Percentiles rank a stretch among this genome's conserved stretches.
Conservation (phyloP, 768 basidiomycete genomes). For the Pholiota microspora region DNA sequence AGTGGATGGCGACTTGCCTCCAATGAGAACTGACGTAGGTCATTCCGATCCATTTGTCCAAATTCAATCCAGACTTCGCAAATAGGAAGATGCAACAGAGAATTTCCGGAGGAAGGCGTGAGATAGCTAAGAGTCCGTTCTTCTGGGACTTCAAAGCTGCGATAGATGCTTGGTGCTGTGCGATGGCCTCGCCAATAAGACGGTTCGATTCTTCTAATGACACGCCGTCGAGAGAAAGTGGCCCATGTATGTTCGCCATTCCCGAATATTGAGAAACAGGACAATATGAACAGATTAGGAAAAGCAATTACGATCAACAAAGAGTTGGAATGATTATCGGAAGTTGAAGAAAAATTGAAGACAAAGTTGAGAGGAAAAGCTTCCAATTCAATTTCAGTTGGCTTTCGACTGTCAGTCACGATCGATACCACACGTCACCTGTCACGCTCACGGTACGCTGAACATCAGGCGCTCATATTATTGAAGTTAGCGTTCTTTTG, state of each 20-base stretch:
- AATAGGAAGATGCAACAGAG: background rate
- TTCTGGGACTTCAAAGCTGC: background rate
- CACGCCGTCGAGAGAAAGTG: background rate
- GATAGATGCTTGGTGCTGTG: background rate
- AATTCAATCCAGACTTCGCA: too few species aligned
- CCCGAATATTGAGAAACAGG: background rate
- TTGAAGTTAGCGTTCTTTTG: too few species aligned
- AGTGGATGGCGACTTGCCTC: background rate
- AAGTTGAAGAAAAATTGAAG: too few species aligned
- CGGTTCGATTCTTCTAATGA: background rate
- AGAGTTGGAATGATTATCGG: too few species aligned
- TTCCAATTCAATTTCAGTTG: too few species aligned
- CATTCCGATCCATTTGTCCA: background rate
- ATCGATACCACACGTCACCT: too few species aligned
- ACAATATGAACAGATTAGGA: too few species aligned
- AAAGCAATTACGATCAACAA: too few species aligned
- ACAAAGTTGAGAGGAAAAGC: too few species aligned
- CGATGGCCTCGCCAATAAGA: background rate
- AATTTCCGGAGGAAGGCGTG: background rate
- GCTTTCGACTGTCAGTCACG: too few species aligned
- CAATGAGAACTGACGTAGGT: background rate
- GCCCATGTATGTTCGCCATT: background rate
- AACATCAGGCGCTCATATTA: too few species aligned
- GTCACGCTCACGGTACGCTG: background rate
- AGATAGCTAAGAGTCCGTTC: background rate